Percentiles rank a stretch among this genome's conserved stretches.
These are phyloP conservation scores for Russula abietina DNA, from an alignment of 768 basidiomycete species.

Conservation along the genomic window DNA sequence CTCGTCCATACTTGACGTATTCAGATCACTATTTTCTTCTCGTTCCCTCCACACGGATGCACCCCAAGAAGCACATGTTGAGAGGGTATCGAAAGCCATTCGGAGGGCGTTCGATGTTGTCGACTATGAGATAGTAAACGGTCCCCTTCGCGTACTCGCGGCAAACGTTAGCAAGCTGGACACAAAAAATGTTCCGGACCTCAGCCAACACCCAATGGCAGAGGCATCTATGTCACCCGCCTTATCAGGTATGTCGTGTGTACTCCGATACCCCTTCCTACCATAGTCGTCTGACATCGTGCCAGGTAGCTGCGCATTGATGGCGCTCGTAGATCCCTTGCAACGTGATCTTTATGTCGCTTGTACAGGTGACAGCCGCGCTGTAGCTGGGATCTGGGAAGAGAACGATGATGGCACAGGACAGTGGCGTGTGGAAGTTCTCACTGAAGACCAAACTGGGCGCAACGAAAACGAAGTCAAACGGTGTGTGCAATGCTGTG, in stretches of 20 bases:
- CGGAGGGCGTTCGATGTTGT: slow-evolving; percentile 72
- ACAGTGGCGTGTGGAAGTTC: slow-evolving; percentile 86
- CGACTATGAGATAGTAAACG: slow-evolving; percentile 77
- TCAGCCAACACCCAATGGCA: slow-evolving; percentile 65
- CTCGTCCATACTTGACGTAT: slow-evolving; percentile 31
- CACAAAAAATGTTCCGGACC: slow-evolving; percentile 52
- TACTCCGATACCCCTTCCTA: neutral
- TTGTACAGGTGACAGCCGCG: slow-evolving; percentile 88
- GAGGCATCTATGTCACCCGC: slow-evolving; percentile 75
- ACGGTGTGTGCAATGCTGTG: slow-evolving; percentile 47
- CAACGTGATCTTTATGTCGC: slow-evolving; percentile 83
- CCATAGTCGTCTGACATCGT: slow-evolving; percentile 17
- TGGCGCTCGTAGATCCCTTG: slow-evolving; percentile 82
- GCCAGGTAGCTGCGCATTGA: slow-evolving; percentile 82
- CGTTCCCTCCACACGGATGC: slow-evolving; percentile 25
- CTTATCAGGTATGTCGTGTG: slow-evolving; percentile 52
- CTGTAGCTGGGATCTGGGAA: slow-evolving; percentile 92
- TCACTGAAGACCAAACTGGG: slow-evolving; percentile 95
- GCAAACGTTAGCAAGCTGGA: slow-evolving; percentile 47
- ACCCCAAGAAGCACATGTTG: slow-evolving; percentile 43
- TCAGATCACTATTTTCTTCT: slow-evolving; percentile 37
- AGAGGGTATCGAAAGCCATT: slow-evolving; percentile 58
- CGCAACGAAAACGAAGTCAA: slow-evolving; percentile 79
- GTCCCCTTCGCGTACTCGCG: slow-evolving; percentile 68
- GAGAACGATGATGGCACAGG: slow-evolving; percentile 57